Evolutionary conservation across 2,329 filamentous ascomycete species (phyloP).

Genomic region (Juglanconis juglandina): DNA sequence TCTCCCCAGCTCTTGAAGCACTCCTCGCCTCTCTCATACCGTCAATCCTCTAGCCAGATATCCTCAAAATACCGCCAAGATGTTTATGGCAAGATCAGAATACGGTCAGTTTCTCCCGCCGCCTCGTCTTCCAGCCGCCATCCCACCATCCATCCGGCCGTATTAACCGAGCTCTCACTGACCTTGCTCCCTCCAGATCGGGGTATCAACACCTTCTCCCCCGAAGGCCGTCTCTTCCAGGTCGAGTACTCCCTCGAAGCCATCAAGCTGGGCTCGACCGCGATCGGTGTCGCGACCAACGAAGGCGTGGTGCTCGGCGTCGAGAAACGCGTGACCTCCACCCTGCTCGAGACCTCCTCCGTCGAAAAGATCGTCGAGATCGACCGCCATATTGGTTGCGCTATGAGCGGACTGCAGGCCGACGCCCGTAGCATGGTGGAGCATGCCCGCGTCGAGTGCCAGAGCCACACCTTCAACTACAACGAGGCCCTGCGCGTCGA

Average conservation of each 20-base stretch:
- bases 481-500: slow-evolving; percentile 92
- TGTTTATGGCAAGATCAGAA: slow-evolving; percentile 99
- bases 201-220: slow-evolving; percentile 99
- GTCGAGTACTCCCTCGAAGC: slow-evolving; percentile 99
- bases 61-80: slow-evolving; percentile 54
- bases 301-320: slow-evolving; percentile 95
- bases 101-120: slow-evolving; percentile 68
- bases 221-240: slow-evolving; percentile 98
- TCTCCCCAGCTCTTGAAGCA: neutral
- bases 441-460: slow-evolving; percentile 94
- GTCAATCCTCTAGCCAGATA: neutral
- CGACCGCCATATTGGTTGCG: slow-evolving; percentile 96
- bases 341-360: slow-evolving; percentile 92
- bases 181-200: slow-evolving; percentile 63
- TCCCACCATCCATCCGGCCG: slow-evolving; percentile 20
- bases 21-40: neutral
- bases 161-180: slow-evolving; percentile 31
- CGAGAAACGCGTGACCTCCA: slow-evolving; percentile 97
- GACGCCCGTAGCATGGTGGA: slow-evolving; percentile 97
- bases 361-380: slow-evolving; percentile 99
- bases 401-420: slow-evolving; percentile 96
- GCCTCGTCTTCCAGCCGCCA: neutral
- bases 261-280: slow-evolving; percentile 98
- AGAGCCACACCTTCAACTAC: slow-evolving; percentile 98
- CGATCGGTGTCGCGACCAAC: slow-evolving; percentile 94